These are phyloP conservation scores for Spathaspora sp. DNA, from an alignment of 1,139 yeast genomes.

Conservation along the genomic window DNA sequence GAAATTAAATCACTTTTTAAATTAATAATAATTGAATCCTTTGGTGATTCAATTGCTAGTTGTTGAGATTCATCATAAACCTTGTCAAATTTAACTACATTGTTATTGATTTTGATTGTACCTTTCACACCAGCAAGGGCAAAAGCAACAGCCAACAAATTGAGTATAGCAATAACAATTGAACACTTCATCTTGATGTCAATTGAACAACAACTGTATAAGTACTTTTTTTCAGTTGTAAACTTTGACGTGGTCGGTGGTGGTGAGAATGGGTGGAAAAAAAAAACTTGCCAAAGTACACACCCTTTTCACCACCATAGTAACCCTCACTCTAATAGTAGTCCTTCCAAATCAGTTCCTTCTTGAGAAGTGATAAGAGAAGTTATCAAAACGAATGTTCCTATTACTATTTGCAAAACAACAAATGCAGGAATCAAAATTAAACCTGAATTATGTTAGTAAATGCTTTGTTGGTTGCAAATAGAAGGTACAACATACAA, in stretches of 20 bases:
- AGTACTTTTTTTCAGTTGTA: background rate
- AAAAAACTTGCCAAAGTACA: constrained; percentile 1
- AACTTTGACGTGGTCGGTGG: constrained; percentile 14
- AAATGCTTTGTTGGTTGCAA: background rate
- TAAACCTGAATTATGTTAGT: constrained; percentile 10
- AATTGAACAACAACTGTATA: background rate
- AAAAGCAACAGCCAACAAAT: constrained; percentile 12
- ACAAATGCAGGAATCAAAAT: constrained; percentile 13
- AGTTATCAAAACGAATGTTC: constrained; percentile 9
- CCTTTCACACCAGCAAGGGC: constrained; percentile 33
- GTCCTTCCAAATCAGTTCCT: constrained; percentile 10
- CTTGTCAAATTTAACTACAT: constrained; percentile 33
- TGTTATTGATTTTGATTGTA: constrained; percentile 25
- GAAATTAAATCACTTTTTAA: constrained; percentile 19
- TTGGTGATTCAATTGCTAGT: constrained; percentile 30
- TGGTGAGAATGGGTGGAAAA: background rate
- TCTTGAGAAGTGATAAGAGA: constrained; percentile 7
- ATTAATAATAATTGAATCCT: constrained; percentile 32
- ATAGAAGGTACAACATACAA: constrained; percentile 14
- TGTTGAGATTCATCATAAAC: constrained; percentile 36
- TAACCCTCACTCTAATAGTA: background rate
- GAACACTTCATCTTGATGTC: constrained; percentile 14
- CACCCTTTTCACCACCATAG: background rate
- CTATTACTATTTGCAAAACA: constrained; percentile 12
- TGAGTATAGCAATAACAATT: constrained; percentile 11